A percentile compares a stretch with the other conserved stretches of the same genome.
phyloP scores from a whole-genome alignment of 306 rosid species.

The Acacia crassicarpa region DNA sequence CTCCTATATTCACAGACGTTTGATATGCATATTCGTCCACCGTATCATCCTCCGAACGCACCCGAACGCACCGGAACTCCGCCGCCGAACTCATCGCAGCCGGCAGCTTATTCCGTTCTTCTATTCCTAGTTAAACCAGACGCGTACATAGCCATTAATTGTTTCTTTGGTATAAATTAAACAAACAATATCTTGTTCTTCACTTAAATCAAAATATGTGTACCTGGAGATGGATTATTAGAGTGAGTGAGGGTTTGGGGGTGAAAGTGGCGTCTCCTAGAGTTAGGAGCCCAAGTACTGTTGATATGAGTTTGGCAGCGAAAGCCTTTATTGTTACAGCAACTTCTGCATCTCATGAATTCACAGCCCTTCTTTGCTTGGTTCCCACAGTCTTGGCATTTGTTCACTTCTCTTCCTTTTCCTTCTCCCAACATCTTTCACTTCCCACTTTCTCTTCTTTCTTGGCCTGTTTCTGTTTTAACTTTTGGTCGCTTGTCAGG shows the following conservation, averaged over 20 bases:
- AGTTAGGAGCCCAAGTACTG: conserved; percentile 66
- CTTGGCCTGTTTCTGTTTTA: neutral
- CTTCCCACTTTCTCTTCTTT: neutral
- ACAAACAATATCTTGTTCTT: neutral
- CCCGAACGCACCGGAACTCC: conserved; percentile 46
- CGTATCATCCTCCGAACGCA: conserved; percentile 48
- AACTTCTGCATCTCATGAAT: conserved; percentile 67
- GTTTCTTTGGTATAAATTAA: neutral
- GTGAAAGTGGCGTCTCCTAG: conserved; percentile 35
- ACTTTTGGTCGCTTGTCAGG: neutral
- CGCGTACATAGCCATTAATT: neutral
- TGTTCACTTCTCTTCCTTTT: conserved; percentile 31
- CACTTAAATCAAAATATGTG: neutral
- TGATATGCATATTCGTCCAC: conserved; percentile 58
- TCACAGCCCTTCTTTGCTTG: conserved; percentile 70
- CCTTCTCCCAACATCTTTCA: conserved; percentile 34
- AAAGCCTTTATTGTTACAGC: conserved; percentile 67
- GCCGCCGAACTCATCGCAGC: conserved; percentile 47
- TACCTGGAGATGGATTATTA: conserved; percentile 14
- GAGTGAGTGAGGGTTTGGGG: conserved; percentile 35
- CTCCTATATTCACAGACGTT: conserved; percentile 63
- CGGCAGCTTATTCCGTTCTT: conserved; percentile 39
- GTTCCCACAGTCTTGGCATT: conserved; percentile 77
- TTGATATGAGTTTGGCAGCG: conserved; percentile 63
- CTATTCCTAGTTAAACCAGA: conserved; percentile 33